Conservation (phyloP, 2,329 filamentous ascomycete species). For the Salinomyces thailandicus region DNA sequence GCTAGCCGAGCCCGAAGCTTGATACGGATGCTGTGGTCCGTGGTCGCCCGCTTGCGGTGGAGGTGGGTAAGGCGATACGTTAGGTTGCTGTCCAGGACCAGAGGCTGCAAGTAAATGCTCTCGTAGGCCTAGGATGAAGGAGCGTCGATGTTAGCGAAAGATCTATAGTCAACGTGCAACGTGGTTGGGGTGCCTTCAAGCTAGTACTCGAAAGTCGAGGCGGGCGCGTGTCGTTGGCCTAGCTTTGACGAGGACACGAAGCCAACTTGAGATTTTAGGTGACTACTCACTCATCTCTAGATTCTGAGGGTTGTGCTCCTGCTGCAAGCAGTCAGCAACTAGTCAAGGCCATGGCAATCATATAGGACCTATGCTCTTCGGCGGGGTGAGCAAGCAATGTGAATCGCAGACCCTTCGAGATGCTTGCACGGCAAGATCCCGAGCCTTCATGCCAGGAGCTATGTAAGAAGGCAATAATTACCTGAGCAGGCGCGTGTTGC, state of each 20-base stretch:
- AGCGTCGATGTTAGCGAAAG: conserved; percentile 2
- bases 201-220: too few relatives aligned
- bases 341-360: background rate
- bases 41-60: conserved; percentile 20
- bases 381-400: too few relatives aligned
- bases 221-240: too few relatives aligned
- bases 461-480: conserved; percentile 37
- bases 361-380: conserved; percentile 16
- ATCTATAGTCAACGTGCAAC: conserved; percentile 3
- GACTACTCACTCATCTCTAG: conserved; percentile 33
- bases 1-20: conserved; percentile 31
- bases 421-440: too few relatives aligned
- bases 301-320: background rate
- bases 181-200: conserved; percentile 1
- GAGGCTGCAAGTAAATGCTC: conserved; percentile 49
- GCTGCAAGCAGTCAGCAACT: background rate
- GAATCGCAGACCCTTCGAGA: too few relatives aligned
- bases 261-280: too few relatives aligned
- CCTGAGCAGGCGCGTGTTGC: conserved; percentile 40
- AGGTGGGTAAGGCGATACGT: conserved; percentile 30
- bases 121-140: conserved; percentile 43
- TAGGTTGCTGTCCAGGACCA: conserved; percentile 8
- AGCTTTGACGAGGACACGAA: too few relatives aligned
- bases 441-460: too few relatives aligned
- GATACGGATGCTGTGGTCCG: conserved; percentile 27